These are phyloP conservation scores for Hericium coralloides DNA, from an alignment of 768 basidiomycete genomes.

Conservation along the genomic window DNA sequence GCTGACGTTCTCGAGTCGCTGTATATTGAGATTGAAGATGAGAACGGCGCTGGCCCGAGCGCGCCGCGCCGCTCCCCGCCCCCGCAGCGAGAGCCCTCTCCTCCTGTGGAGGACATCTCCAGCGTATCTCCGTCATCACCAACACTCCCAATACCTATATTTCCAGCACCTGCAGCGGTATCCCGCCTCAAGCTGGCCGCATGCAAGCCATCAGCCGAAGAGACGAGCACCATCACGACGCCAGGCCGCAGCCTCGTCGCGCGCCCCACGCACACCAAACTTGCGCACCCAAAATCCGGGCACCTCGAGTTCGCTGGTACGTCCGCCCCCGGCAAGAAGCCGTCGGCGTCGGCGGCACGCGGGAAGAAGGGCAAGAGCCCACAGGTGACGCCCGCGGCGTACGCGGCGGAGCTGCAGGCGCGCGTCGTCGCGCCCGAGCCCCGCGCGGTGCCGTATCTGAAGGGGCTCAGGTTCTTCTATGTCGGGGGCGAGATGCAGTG, in stretches of 20 bases:
- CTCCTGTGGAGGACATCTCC: conserved; percentile 8
- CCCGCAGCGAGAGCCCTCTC: background rate
- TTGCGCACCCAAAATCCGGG: too few species aligned
- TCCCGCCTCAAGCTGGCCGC: too few species aligned
- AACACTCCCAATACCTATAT: background rate
- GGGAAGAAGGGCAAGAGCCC: conserved; percentile 3
- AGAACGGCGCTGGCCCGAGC: background rate
- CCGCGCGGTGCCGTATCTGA: background rate
- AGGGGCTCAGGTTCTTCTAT: conserved; percentile 7
- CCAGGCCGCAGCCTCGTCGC: background rate
- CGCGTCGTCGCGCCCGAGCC: background rate
- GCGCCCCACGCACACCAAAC: background rate
- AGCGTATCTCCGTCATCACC: background rate
- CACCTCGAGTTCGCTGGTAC: background rate
- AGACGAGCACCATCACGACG: conserved; percentile 6
- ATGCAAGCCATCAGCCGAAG: background rate
- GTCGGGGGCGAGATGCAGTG: conserved; percentile 11
- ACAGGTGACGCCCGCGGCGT: conserved; percentile 11
- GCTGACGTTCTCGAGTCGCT: too few species aligned
- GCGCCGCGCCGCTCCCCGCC: background rate
- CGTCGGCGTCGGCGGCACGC: background rate
- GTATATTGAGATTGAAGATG: background rate
- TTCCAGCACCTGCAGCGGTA: background rate
- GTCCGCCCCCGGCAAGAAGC: background rate
- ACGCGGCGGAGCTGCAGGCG: conserved; percentile 3